Conservation (phyloP, 2,329 filamentous ascomycete genomes). For the Aspergillus calidoustus region DNA sequence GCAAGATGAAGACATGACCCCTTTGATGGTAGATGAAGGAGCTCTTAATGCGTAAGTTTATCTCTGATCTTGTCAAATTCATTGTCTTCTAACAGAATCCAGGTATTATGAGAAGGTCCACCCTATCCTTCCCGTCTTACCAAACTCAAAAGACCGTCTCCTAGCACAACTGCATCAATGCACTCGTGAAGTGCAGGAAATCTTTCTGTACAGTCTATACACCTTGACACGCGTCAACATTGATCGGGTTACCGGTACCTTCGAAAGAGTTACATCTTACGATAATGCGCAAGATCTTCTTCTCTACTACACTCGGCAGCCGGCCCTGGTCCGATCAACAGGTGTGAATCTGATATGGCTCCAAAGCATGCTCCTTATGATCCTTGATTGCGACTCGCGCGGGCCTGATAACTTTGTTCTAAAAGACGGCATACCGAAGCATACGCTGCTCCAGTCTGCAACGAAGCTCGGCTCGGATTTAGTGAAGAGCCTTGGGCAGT, state of each 20-base stretch:
- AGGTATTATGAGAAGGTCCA: constrained; percentile 50
- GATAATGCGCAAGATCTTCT: constrained; percentile 47
- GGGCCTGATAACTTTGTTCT: constrained; percentile 47
- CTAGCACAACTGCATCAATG: constrained; percentile 44
- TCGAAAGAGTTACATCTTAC: constrained; percentile 42
- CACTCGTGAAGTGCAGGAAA: constrained; percentile 46
- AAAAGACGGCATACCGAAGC: constrained; percentile 47
- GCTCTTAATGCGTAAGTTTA: constrained; percentile 45
- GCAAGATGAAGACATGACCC: constrained; percentile 41
- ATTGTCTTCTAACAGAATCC: constrained; percentile 20
- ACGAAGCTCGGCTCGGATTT: constrained; percentile 45
- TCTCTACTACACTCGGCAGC: constrained; percentile 45
- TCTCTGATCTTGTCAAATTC: neutral
- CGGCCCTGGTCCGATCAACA: constrained; percentile 38
- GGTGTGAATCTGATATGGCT: constrained; percentile 47
- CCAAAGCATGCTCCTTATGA: constrained; percentile 47
- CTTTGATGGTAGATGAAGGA: constrained; percentile 44
- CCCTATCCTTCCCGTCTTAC: constrained; percentile 46
- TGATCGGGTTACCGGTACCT: constrained; percentile 37
- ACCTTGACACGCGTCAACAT: constrained; percentile 45
- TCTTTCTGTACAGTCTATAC: constrained; percentile 46
- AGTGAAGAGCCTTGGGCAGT: constrained; percentile 44
- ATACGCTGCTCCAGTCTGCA: constrained; percentile 45
- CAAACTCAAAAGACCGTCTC: constrained; percentile 44
- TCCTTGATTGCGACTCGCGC: constrained; percentile 48